Evolutionary conservation across 495 filamentous ascomycete genomes (phyloP).

Genomic region (Aspergillus carlsbadensis): DNA sequence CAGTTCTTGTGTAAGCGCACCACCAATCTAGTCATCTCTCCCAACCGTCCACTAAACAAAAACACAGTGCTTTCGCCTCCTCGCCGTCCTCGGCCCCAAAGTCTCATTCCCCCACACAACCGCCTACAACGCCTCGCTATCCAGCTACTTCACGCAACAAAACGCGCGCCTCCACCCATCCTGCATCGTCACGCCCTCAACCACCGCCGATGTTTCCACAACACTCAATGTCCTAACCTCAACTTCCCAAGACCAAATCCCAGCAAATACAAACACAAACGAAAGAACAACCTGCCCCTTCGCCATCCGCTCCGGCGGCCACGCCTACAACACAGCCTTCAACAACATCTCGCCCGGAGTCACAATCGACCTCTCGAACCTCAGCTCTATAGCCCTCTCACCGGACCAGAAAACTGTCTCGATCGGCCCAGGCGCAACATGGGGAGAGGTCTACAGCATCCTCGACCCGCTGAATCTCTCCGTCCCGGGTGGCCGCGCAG

Average conservation of each 20-base stretch:
- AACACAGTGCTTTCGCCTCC: conserved; percentile 6
- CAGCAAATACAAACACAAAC: not conserved
- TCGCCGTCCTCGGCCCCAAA: conserved; percentile 8
- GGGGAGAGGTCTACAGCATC: conserved; percentile 46
- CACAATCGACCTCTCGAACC: conserved; percentile 48
- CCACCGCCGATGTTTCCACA: conserved; percentile 21
- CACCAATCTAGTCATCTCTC: not conserved
- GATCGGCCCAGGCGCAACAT: conserved; percentile 51
- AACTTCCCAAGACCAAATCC: not conserved
- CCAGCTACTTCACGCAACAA: conserved; percentile 29
- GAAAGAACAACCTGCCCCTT: conserved; percentile 19
- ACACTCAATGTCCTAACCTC: conserved; percentile 6
- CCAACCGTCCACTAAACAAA: too few species aligned
- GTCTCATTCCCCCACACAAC: conserved; percentile 18
- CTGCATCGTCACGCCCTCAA: conserved; percentile 26
- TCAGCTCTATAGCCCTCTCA: conserved; percentile 43
- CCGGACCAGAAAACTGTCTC: conserved; percentile 31
- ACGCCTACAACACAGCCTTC: conserved; percentile 49
- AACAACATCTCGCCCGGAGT: conserved; percentile 50
- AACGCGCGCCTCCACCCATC: conserved; percentile 21
- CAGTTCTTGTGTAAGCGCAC: too few species aligned
- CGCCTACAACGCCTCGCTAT: conserved; percentile 19
- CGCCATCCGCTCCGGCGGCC: conserved; percentile 36
- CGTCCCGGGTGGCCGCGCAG: conserved; percentile 51
- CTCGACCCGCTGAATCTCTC: conserved; percentile 47